phyloP scores from a whole-genome alignment of 495 filamentous ascomycete genomes.

The Monascus purpureus region DNA sequence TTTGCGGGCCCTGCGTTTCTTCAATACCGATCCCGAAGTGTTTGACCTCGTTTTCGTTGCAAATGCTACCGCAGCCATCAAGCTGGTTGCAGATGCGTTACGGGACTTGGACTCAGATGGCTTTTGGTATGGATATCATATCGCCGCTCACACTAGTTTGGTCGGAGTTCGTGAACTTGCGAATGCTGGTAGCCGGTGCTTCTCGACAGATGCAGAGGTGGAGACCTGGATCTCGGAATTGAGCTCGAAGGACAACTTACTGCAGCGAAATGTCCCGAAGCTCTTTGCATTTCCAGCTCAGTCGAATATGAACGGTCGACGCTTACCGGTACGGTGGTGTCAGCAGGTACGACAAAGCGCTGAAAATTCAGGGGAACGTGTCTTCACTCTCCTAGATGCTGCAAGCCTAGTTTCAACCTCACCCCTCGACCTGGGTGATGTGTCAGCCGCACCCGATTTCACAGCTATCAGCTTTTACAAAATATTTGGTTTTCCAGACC shows the following conservation, averaged over 20 bases:
- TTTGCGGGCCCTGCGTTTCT: slow-evolving; percentile 57
- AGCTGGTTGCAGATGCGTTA: slow-evolving; percentile 67
- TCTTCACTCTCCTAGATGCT: slow-evolving; percentile 80
- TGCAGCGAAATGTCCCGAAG: slow-evolving; percentile 11
- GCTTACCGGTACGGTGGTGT: slow-evolving; percentile 61
- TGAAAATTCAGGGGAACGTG: slow-evolving; percentile 5
- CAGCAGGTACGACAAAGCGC: slow-evolving; percentile 28
- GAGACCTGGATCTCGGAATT: slow-evolving; percentile 46
- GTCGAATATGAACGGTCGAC: slow-evolving; percentile 84
- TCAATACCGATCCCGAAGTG: slow-evolving; percentile 67
- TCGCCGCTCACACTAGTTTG: slow-evolving; percentile 76
- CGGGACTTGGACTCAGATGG: slow-evolving; percentile 42
- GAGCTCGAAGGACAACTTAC: slow-evolving; percentile 6
- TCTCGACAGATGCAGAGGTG: slow-evolving; percentile 50
- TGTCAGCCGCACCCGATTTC: slow-evolving; percentile 61
- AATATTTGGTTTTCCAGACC: slow-evolving; percentile 89
- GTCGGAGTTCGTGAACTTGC: slow-evolving; percentile 72
- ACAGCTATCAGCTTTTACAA: slow-evolving; percentile 89
- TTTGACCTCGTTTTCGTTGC: slow-evolving; percentile 88
- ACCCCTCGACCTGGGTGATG: slow-evolving; percentile 54
- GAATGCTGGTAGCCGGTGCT: slow-evolving; percentile 44
- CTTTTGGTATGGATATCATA: slow-evolving; percentile 75
- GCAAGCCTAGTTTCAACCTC: slow-evolving; percentile 69
- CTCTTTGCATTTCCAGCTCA: slow-evolving; percentile 83
- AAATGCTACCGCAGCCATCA: slow-evolving; percentile 85